Percentiles rank a stretch among this genome's conserved stretches.
phyloP scores from a whole-genome alignment of 108 stramenopile genomes.

The Cyclotella kingstonii region DNA sequence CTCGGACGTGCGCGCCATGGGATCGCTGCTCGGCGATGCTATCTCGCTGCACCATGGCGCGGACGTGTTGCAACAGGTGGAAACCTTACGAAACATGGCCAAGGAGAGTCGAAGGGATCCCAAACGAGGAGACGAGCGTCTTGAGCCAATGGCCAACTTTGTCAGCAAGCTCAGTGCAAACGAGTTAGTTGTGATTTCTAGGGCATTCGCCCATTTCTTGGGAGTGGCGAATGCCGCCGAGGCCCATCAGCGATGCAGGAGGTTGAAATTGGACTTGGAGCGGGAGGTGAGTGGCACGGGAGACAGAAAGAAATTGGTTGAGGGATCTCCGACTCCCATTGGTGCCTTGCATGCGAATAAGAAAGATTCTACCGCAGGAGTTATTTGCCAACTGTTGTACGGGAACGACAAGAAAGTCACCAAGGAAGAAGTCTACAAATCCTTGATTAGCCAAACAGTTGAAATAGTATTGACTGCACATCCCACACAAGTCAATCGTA shows the following conservation, averaged over 20 bases:
- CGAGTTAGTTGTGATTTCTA: slow-evolving; percentile 61
- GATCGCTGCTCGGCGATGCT: slow-evolving; percentile 65
- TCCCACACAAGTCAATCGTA: slow-evolving; percentile 96
- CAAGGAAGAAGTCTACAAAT: slow-evolving; percentile 68
- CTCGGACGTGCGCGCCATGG: slow-evolving; percentile 80
- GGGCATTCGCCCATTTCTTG: slow-evolving; percentile 82
- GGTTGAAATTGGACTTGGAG: slow-evolving; percentile 38
- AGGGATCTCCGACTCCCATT: slow-evolving; percentile 15
- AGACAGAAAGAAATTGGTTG: neutral
- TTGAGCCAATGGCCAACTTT: slow-evolving; percentile 48
- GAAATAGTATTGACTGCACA: slow-evolving; percentile 97
- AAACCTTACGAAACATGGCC: slow-evolving; percentile 62
- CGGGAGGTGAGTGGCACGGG: slow-evolving; percentile 11
- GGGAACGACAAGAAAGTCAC: slow-evolving; percentile 40
- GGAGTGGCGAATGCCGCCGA: slow-evolving; percentile 87
- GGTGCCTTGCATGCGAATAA: slow-evolving; percentile 40
- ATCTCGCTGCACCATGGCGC: slow-evolving; percentile 62
- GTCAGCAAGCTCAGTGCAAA: slow-evolving; percentile 47
- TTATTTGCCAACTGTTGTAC: slow-evolving; percentile 51
- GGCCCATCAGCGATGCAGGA: slow-evolving; percentile 71
- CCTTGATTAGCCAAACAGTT: slow-evolving; percentile 76
- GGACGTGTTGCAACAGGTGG: slow-evolving; percentile 67
- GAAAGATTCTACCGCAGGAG: slow-evolving; percentile 59
- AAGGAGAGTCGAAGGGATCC: slow-evolving; percentile 53
- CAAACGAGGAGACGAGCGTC: slow-evolving; percentile 40